Base-by-base conservation (phyloP, 1,139 yeast genomes). In the Zygoascus meyerae region DNA sequence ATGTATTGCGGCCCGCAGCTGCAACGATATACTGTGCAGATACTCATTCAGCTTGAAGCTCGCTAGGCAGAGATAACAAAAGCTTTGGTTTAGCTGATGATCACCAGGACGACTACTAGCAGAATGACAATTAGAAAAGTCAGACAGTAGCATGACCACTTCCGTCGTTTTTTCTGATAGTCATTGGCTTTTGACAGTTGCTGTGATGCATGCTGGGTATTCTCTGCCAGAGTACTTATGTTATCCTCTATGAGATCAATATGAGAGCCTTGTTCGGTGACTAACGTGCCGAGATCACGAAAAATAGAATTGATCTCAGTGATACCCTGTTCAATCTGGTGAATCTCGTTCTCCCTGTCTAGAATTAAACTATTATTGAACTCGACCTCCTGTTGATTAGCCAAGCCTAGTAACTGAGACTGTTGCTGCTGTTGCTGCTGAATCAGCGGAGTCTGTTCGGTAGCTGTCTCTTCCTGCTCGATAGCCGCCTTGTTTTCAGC, bases 211-310 rank as follows among this genome's bases (percentile, higher is more conserved):
- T 74, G 76, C 48, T 81, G 83, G 10, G 87, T 75, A 56, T 86
- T 83, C 18, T 72, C 74, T n/a, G 81, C 79, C 48, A 83, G 68
- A 48, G 75, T 78, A 26, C 80, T 67, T 44, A 89, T 72, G 62
- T 87, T 87, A 50, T 83, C 87, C 59, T 87, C 96, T 14, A 89
- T 79, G 0, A 87, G 78, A 60, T 86, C 95, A 26, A 89, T 74
- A 55, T 85, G 90, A 34, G 78, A 81, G 4, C 95, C 95, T 62
- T 89, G 97, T 60, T 86, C 92, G 46, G 75, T 73, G 1, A 89
- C 94, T 55, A 89, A 67, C 36, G 79, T 75, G 12, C 89, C 89
- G 52, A 89, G 67, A 57, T 87, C 95, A 54, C 81, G 80, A 64
- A 87, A 89, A 1, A 89, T 87, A 6, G 89, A 74, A 61, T 89